Base-by-base conservation (phyloP, 2,329 filamentous ascomycete genomes). In the Phaeosphaeriaceae sp. region DNA sequence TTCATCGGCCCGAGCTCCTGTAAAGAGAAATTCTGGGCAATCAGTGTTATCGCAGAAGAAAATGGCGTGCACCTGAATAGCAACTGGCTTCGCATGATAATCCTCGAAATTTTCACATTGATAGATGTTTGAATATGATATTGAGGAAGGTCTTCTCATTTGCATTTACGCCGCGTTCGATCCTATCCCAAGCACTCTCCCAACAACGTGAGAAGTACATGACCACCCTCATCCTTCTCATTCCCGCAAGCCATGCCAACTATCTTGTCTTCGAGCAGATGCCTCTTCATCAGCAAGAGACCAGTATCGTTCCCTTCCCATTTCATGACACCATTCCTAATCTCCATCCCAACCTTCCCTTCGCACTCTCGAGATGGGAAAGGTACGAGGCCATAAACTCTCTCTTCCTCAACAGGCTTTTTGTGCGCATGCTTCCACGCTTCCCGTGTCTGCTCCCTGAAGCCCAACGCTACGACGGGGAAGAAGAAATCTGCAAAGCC, bases 401-500 rank as follows among this genome's bases (percentile, higher is more conserved):
- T 20, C 25, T 20, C 36, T n/a, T 20, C 3, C 2, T 17, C 20
- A n/a, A 20, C 19, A 3, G 11, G 49, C 27, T 48, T 27, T 4
- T 17, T 13, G 22, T 51, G 36, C 3, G 56, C 45, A 40, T 59
- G 53, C 22, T 59, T 63, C 52, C 59, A 58, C 0, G 66, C 54
- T n/a, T 66, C 61, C 46, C 46, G 53, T 4, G 54, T 53, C n/a
- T 63, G 19, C 5, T 17, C 44, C 41, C 40, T 24, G 33, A 48
- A 54, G 2, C 40, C 9, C 41, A 22, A 5, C 7, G 10, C 44
- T 41, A 17, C 2, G 3, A 48, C 6, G 3, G 24, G 24, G 15
- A 54, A 57, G 53, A 69, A n/a, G 21, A 63, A 59, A 19, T 56
- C 50, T 1, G 53, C 55, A 15, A 70, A 40, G 2, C 69, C 68